phyloP scores from a whole-genome alignment of 2,329 filamentous ascomycete species.

The Hypoxylon sp. region DNA sequence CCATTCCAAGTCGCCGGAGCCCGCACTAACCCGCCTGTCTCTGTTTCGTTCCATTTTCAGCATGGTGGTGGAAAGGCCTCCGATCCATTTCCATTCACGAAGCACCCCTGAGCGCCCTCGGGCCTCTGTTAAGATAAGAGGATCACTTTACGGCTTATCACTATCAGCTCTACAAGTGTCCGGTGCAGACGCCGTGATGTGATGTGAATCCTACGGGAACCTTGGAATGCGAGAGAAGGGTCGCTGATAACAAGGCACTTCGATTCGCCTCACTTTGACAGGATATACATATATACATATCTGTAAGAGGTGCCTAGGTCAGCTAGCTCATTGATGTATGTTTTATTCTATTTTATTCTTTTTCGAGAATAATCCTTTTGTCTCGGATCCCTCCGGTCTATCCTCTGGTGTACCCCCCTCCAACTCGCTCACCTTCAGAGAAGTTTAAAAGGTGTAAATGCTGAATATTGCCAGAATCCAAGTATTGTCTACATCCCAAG shows the following conservation, averaged over 20 bases:
- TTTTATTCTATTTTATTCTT: neutral
- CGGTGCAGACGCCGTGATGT: conserved; percentile 1
- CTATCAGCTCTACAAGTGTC: conserved; percentile 14
- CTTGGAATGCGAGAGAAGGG: conserved; percentile 21
- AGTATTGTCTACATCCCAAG: neutral
- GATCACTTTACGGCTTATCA: conserved; percentile 8
- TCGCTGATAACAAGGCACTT: conserved; percentile 7
- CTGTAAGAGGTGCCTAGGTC: neutral
- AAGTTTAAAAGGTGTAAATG: too few species aligned
- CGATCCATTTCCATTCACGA: conserved; percentile 16
- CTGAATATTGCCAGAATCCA: too few species aligned
- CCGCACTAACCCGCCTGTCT: conserved; percentile 5
- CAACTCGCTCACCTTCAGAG: too few species aligned
- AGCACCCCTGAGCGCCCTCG: too few species aligned
- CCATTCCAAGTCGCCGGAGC: conserved; percentile 27
- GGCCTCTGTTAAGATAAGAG: conserved; percentile 33
- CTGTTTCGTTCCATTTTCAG: conserved; percentile 19
- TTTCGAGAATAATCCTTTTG: neutral
- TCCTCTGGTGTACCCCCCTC: too few species aligned
- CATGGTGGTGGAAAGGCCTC: conserved; percentile 1
- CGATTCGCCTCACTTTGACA: conserved; percentile 31
- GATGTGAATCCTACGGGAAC: conserved; percentile 7
- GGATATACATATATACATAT: too few species aligned
- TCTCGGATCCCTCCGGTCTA: too few species aligned
- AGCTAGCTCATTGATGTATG: neutral